A percentile compares a stretch with the other conserved stretches of the same genome.
Evolutionary conservation across 2,329 filamentous ascomycete genomes (phyloP).

Genomic region (Epichloe sylvatica): DNA sequence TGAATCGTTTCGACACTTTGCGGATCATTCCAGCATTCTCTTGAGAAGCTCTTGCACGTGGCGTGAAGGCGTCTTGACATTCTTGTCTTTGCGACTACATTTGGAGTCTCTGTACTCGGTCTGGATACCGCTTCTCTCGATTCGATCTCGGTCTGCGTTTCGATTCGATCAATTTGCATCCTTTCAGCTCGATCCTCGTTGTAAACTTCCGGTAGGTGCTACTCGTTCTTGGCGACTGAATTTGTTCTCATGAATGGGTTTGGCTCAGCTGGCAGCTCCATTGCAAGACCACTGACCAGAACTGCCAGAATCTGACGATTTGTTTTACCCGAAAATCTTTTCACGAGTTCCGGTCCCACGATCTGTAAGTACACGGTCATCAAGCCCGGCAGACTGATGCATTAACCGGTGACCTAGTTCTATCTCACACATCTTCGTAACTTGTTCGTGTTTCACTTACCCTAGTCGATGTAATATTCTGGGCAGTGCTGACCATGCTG

Average conservation of each 20-base stretch:
- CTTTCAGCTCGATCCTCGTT: slow-evolving; percentile 11
- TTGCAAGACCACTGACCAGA: neutral
- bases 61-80: slow-evolving; percentile 28
- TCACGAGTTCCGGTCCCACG: slow-evolving; percentile 8
- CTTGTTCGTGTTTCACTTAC: neutral
- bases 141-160: slow-evolving; percentile 19
- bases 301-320: slow-evolving; percentile 12
- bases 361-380: neutral
- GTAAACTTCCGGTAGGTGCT: slow-evolving; percentile 7
- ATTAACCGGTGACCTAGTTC: neutral
- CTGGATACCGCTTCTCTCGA: slow-evolving; percentile 23
- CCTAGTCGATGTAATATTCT: neutral
- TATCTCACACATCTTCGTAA: slow-evolving; percentile 1
- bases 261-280: neutral
- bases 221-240: neutral
- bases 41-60: slow-evolving; percentile 18
- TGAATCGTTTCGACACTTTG: slow-evolving; percentile 5
- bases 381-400: neutral
- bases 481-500: neutral
- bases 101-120: slow-evolving; percentile 24
- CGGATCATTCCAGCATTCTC: slow-evolving; percentile 16
- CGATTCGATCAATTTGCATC: slow-evolving; percentile 16
- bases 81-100: slow-evolving; percentile 23
- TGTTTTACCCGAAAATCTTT: slow-evolving; percentile 12
- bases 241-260: neutral